Percentiles rank a stretch among this genome's conserved stretches.
phyloP scores from a whole-genome alignment of 495 filamentous ascomycete species.

The Neurospora sp. region DNA sequence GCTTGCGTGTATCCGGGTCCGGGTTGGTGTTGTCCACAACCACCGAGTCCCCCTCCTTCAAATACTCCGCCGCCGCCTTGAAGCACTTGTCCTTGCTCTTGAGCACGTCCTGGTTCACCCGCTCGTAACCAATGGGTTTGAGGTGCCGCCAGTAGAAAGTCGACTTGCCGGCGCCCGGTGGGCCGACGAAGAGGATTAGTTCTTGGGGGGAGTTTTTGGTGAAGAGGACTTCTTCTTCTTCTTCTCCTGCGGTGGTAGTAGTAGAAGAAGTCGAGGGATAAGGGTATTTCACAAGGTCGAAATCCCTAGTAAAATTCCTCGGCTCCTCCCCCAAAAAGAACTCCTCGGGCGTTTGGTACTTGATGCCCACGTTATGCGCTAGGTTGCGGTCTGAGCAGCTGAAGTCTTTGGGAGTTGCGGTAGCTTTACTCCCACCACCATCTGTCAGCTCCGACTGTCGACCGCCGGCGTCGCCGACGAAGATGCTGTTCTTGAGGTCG shows the following conservation, averaged over 20 bases:
- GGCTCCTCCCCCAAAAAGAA: slow-evolving; percentile 65
- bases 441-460: slow-evolving; percentile 22
- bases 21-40: slow-evolving; percentile 91
- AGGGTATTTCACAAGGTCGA: slow-evolving; percentile 45
- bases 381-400: slow-evolving; percentile 81
- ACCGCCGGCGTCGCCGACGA: slow-evolving; percentile 81
- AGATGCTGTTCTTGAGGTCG: slow-evolving; percentile 60
- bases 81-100: slow-evolving; percentile 74
- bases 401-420: slow-evolving; percentile 36
- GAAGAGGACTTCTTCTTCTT: not conserved
- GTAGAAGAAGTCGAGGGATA: slow-evolving; percentile 3
- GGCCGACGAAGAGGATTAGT: slow-evolving; percentile 76
- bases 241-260: not conserved
- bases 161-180: slow-evolving; percentile 82
- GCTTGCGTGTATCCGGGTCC: slow-evolving; percentile 57
- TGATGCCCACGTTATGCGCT: slow-evolving; percentile 69
- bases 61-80: slow-evolving; percentile 56
- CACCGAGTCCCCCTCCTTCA: slow-evolving; percentile 57
- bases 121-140: slow-evolving; percentile 68
- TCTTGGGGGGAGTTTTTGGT: slow-evolving; percentile 29
- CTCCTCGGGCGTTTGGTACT: slow-evolving; percentile 82
- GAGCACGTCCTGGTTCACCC: slow-evolving; percentile 85
- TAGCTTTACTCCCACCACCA: slow-evolving; percentile 4
- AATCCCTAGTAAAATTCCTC: slow-evolving; percentile 52
- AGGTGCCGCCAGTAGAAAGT: slow-evolving; percentile 78